Conservation (phyloP, 441 rosid genomes). For the Geranium incanum region DNA sequence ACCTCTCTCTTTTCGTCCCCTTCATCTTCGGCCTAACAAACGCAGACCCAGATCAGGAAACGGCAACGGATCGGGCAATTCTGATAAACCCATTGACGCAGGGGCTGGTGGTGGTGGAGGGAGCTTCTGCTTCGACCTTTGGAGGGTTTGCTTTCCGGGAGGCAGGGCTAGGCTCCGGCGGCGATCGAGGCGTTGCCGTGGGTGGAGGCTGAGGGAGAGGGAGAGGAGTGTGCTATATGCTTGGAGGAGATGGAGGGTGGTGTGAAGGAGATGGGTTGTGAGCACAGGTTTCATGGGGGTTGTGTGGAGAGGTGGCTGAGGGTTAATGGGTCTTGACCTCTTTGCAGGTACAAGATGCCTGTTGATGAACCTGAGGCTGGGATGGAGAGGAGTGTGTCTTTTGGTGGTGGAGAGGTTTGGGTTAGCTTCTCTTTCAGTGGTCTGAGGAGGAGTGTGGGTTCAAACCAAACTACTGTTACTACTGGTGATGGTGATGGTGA, state of each 20-base stretch:
- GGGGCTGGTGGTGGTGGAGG: not conserved
- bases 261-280: slow-evolving; percentile 81
- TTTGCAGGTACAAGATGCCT: slow-evolving; percentile 80
- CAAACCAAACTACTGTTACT: slow-evolving; percentile 24
- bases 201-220: slow-evolving; percentile 23
- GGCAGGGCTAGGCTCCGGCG: not conserved
- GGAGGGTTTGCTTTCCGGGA: not conserved
- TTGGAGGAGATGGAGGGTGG: slow-evolving; percentile 58
- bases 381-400: slow-evolving; percentile 17
- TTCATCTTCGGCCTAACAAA: not conserved
- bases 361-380: slow-evolving; percentile 41
- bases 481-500: slow-evolving; percentile 14
- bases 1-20: slow-evolving; percentile 6
- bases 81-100: slow-evolving; percentile 2
- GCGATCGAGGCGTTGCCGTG: slow-evolving; percentile 4
- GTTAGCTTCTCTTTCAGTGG: slow-evolving; percentile 31
- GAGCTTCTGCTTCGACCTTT: slow-evolving; percentile 3
- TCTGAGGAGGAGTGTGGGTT: slow-evolving; percentile 28
- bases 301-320: slow-evolving; percentile 78
- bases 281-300: slow-evolving; percentile 58
- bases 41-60: not conserved
- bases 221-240: slow-evolving; percentile 55
- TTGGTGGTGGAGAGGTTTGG: slow-evolving; percentile 31
- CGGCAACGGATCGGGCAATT: not conserved
- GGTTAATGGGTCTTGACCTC: slow-evolving; percentile 72